Base-by-base conservation (phyloP, 805 yeast species). In the Wickerhamiella slavikovae region DNA sequence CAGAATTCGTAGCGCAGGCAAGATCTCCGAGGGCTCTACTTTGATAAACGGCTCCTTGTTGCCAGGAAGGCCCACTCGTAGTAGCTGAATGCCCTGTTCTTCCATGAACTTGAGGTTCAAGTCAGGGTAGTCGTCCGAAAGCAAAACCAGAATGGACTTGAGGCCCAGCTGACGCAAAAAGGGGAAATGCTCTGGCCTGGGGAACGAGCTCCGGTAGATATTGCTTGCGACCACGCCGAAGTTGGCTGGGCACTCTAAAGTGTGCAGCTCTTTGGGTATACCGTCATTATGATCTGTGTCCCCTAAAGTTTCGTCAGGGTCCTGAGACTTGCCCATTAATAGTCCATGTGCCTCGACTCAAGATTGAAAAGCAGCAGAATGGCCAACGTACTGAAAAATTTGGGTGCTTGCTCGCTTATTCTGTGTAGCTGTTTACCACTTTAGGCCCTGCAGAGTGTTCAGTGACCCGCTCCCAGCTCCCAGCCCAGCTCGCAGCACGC, bases 61-160 rank as follows among this genome's bases (percentile, higher is more conserved):
- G 5, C 96, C 98, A 25, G 89, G 71, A 69, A 89, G 66, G 1
- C 95, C 94, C 22, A 85, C 71, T 50, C 82, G 96, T 45, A 71
- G 78, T 22, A 83, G 58, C 40, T 64, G 54, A 28, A 89, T 80
- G 14, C 61, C 60, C 29, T 79, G 61, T 23, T 60, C 55, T 23
- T 60, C 47, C 34, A 79, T 54, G 44, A 79, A 82, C 28, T 67
- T 68, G 22, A 49, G 40, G 44, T 83, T 80, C 38, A 76, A 79
- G 19, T 56, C 60, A 0, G 98, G 95, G 44, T 85, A 85, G 16
- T 74, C 82, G 46, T 89, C 98, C 0, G 95, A 92, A 10, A 85
- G 76, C 28, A 85, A 59, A 35, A 92, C 79, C 35, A 89, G 54
- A 3, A 89, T 66, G 8, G 85, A 68, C 44, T 72, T 78, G 30